Conservation (phyloP, 345 rosid genomes). For the Clarkia xantiana region DNA sequence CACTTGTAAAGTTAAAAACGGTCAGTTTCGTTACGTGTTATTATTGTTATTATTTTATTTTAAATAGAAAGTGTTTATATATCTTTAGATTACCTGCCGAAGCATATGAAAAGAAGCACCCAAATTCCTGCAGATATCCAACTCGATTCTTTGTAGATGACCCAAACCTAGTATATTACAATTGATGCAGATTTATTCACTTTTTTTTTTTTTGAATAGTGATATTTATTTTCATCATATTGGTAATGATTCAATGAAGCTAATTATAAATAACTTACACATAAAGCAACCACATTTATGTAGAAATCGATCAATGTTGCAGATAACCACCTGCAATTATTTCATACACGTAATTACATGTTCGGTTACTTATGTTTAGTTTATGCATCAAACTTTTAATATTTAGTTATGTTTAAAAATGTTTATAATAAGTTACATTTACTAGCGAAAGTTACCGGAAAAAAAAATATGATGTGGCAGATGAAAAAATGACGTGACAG, state of each 20-base stretch:
- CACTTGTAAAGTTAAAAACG: too few relatives aligned
- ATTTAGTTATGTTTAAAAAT: too few relatives aligned
- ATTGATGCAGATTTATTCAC: neutral
- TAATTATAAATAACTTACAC: conserved; percentile 34
- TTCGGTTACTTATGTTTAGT: too few relatives aligned
- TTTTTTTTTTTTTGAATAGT: too few relatives aligned
- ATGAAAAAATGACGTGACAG: too few relatives aligned
- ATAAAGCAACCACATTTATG: conserved; percentile 38
- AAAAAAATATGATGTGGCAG: too few relatives aligned
- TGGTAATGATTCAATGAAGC: too few relatives aligned
- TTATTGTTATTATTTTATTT: neutral
- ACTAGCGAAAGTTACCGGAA: too few relatives aligned
- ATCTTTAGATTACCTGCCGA: conserved; percentile 50
- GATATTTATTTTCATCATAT: too few relatives aligned
- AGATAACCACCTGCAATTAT: conserved; percentile 56
- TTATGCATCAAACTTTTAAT: too few relatives aligned
- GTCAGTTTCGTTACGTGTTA: too few relatives aligned
- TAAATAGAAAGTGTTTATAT: neutral
- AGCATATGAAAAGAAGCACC: conserved; percentile 53
- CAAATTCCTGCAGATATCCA: conserved; percentile 50
- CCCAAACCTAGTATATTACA: conserved; percentile 42
- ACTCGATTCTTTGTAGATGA: conserved; percentile 67
- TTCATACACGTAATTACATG: neutral
- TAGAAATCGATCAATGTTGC: conserved; percentile 69
- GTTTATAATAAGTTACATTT: too few relatives aligned